These are phyloP conservation scores for Candida alai DNA, from an alignment of 805 yeast species.

Conservation along the genomic window DNA sequence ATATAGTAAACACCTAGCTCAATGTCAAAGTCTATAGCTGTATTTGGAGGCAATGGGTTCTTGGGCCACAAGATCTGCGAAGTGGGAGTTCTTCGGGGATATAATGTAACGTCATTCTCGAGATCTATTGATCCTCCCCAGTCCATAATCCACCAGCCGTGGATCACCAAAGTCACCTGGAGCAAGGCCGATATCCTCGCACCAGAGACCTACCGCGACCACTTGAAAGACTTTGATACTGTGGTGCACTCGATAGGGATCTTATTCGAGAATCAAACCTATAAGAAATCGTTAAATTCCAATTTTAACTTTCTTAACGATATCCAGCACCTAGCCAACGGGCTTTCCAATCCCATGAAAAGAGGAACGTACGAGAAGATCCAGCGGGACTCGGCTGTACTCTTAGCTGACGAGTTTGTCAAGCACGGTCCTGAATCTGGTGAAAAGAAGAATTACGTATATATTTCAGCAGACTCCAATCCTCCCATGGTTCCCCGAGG, in stretches of 20 bases:
- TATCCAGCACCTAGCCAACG: slow-evolving; percentile 24
- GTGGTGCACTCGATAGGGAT: slow-evolving; percentile 86
- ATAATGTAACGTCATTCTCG: slow-evolving; percentile 65
- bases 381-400: slow-evolving; percentile 66
- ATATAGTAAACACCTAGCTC: slow-evolving; percentile 6
- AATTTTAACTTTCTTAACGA: slow-evolving; percentile 34
- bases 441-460: slow-evolving; percentile 46
- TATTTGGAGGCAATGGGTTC: slow-evolving; percentile 89
- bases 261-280: slow-evolving; percentile 61
- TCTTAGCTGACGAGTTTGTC: slow-evolving; percentile 54
- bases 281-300: slow-evolving; percentile 53
- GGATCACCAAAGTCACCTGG: slow-evolving; percentile 66
- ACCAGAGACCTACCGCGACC: slow-evolving; percentile 51
- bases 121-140: slow-evolving; percentile 51
- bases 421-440: slow-evolving; percentile 25
- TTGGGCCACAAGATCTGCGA: slow-evolving; percentile 68
- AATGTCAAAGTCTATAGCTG: slow-evolving; percentile 40
- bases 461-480: slow-evolving; percentile 76
- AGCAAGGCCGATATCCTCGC: slow-evolving; percentile 62
- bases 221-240: slow-evolving; percentile 48
- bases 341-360: slow-evolving; percentile 57
- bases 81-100: slow-evolving; percentile 59
- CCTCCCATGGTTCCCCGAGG: slow-evolving; percentile 66
- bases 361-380: slow-evolving; percentile 56
- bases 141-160: slow-evolving; percentile 32